phyloP scores from a whole-genome alignment of 164 flowering plant genomes.

The Echeveria elegans region DNA sequence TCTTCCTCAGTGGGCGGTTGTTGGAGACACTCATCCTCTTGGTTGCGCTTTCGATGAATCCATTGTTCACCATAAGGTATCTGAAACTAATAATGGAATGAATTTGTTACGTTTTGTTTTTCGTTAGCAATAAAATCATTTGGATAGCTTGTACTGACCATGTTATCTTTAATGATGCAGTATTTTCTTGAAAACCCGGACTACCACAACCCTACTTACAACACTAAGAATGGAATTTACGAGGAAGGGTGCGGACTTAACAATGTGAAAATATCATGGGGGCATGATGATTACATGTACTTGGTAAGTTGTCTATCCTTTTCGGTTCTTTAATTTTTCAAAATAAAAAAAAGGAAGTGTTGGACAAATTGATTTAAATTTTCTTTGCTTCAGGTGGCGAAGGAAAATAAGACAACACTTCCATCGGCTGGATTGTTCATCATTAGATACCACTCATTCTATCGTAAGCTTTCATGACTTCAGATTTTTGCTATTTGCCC shows the following conservation, averaged over 20 bases:
- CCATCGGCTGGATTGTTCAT: constrained; percentile 64
- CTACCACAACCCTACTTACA: constrained; percentile 33
- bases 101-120: background rate
- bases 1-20: constrained; percentile 73
- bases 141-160: background rate
- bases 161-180: constrained; percentile 16
- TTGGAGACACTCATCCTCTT: constrained; percentile 54
- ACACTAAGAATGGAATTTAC: constrained; percentile 56
- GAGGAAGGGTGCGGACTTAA: constrained; percentile 50
- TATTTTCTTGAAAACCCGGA: constrained; percentile 53
- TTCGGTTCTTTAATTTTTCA: background rate
- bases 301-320: constrained; percentile 28
- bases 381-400: constrained; percentile 37
- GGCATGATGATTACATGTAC: constrained; percentile 83
- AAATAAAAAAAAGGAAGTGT: background rate
- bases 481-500: background rate
- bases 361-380: background rate
- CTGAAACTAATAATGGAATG: background rate
- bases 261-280: constrained; percentile 64
- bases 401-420: constrained; percentile 45
- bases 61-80: constrained; percentile 51
- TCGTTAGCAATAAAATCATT: background rate
- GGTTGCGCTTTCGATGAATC: constrained; percentile 60
- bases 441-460: constrained; percentile 73
- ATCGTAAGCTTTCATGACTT: constrained; percentile 28